Conservation (phyloP, 176 grass and related monocot genomes). For the Rhynchospora breviuscula region DNA sequence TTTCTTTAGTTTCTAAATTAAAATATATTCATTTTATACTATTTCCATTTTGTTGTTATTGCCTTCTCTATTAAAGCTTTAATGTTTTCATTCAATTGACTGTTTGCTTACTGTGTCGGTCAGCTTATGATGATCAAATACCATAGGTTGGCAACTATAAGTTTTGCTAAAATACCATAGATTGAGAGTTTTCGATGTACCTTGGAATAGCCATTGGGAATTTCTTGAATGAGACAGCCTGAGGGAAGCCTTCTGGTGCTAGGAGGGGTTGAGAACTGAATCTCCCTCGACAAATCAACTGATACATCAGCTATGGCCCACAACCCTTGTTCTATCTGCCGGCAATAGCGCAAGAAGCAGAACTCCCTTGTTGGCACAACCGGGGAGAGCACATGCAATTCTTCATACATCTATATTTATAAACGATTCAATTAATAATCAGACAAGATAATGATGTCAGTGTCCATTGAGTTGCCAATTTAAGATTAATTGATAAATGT, state of each 20-base stretch:
- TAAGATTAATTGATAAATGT: background rate
- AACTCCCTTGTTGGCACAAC: conserved; percentile 64
- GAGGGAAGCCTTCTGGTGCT: conserved; percentile 67
- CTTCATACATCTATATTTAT: conserved; percentile 74
- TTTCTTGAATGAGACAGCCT: conserved; percentile 77
- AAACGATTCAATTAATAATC: background rate
- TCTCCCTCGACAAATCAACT: conserved; percentile 45
- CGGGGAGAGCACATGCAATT: conserved; percentile 73
- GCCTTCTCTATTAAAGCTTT: too few relatives aligned
- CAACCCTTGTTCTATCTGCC: conserved; percentile 74
- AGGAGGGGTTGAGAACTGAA: conserved; percentile 37
- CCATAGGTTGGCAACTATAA: background rate
- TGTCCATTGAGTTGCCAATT: background rate
- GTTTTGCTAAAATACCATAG: background rate
- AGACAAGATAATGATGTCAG: background rate
- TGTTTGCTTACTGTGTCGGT: background rate
- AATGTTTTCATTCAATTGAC: background rate
- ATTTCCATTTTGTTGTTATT: background rate
- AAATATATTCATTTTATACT: background rate
- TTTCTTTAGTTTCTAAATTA: background rate
- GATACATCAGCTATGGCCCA: conserved; percentile 90
- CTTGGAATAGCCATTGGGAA: conserved; percentile 86
- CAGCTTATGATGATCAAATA: background rate
- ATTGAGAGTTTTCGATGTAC: conserved; percentile 10
- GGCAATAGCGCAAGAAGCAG: conserved; percentile 92